These are phyloP conservation scores for Diaporthe ilicicola DNA, from an alignment of 2,329 filamentous ascomycete genomes.

Conservation along the genomic window DNA sequence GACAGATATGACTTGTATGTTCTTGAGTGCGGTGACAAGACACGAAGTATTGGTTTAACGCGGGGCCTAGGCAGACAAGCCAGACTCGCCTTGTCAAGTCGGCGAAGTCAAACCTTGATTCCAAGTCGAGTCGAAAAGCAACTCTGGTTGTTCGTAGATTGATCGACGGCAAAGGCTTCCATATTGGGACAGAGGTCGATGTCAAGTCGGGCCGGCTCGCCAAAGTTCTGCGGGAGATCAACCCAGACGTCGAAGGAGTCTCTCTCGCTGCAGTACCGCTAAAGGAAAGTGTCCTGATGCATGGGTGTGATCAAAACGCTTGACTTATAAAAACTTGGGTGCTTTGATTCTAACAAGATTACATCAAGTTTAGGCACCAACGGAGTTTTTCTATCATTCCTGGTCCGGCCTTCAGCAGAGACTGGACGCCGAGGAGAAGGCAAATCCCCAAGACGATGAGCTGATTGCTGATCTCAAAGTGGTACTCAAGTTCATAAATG, in stretches of 20 bases:
- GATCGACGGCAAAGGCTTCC: not conserved
- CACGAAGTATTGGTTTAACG: not conserved
- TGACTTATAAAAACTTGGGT: fast-evolving
- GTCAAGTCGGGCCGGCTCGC: not conserved
- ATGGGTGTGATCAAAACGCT: not conserved
- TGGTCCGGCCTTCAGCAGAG: not conserved
- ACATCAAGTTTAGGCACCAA: not conserved
- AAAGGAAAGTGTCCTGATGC: not conserved
- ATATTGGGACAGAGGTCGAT: not conserved
- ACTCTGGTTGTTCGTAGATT: not conserved
- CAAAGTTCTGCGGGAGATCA: not conserved
- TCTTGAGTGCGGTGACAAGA: not conserved
- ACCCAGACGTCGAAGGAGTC: not conserved
- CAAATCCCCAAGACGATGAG: not conserved
- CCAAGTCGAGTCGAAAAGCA: not conserved
- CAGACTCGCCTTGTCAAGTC: not conserved
- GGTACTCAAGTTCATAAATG: not conserved
- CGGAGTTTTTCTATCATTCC: not conserved
- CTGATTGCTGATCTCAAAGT: not conserved
- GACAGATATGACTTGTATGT: not conserved
- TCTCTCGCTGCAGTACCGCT: not conserved
- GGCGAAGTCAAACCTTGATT: not conserved
- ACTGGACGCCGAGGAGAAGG: not conserved
- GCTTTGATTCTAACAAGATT: not conserved
- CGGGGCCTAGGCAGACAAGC: not conserved